Evolutionary conservation across 768 basidiomycete species (phyloP), one percentile per base, ranked within the genome.

Genomic region (Lepiota venenata): DNA sequence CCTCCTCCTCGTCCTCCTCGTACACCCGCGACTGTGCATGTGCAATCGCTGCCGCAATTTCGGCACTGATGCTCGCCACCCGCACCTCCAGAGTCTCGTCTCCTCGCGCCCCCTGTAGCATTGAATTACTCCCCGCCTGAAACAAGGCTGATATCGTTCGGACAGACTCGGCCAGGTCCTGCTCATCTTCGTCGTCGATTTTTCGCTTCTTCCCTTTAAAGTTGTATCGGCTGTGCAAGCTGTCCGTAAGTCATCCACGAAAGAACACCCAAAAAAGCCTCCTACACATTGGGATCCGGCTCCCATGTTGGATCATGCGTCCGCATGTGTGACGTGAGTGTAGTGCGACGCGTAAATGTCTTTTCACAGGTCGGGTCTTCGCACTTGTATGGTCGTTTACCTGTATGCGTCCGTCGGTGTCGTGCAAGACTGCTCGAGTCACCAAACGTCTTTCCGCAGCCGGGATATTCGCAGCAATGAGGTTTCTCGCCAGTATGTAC

Each of bases 401-500:
- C 91, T 8, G 88, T 91, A 63, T 90, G 92, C 20, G 91, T 93
- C 60, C 93, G 82, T 49, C 93, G 84, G 74, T 96, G 93, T 57
- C 93, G 83, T 46, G 93, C 93, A 42, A 96, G 80, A 71, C 88
- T 91, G 63, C 91, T 93, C 3, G 93, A 95, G 66, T 96, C 93
- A 44, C 89, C 85, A 71, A 95, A 96, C 0, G 88, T 89, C 73
- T 89, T 92, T 46, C 79, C 81, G 68, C 93, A 96, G 7, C 83
- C 88, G 2, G 88, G 88, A 66, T 93, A 92, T 73, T 92, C 90
- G 72, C 93, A 96, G 46, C 77, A 81, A 67, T 96, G 93, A 9
- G 93, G 93, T 62, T 92, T 91, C 72, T 96, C 93, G 37, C 93
- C 93, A 4, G 93, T 94, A 66, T 96, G 93, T 2, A 93, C 91